Evolutionary conservation across 257 asterid species (phyloP).

Genomic region (Solanum ossicruentum): DNA sequence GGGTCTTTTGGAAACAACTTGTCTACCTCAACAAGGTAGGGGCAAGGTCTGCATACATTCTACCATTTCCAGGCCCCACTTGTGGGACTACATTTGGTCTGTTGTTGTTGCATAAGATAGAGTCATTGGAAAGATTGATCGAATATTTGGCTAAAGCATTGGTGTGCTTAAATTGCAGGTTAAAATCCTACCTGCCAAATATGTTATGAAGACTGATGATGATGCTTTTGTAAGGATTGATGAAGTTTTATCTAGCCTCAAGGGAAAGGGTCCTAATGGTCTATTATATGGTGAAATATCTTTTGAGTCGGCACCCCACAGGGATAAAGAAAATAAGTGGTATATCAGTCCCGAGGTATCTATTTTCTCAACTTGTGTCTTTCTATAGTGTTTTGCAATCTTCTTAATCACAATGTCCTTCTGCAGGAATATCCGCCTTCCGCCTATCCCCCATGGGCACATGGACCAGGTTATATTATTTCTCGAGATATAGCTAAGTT

Average conservation of each 20-base stretch:
- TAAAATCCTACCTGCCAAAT: slow-evolving; percentile 58
- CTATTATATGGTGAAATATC: slow-evolving; percentile 68
- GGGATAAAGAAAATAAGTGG: slow-evolving; percentile 88
- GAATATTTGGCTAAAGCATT: neutral
- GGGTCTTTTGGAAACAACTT: too few relatives aligned
- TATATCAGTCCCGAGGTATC: slow-evolving; percentile 71
- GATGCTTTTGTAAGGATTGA: slow-evolving; percentile 95
- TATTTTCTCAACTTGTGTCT: neutral
- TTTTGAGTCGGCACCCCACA: slow-evolving; percentile 68
- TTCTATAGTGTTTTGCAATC: neutral
- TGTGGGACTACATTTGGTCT: too few relatives aligned
- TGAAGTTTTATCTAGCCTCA: slow-evolving; percentile 57
- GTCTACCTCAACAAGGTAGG: too few relatives aligned
- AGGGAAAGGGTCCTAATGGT: slow-evolving; percentile 38
- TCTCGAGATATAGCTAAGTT: slow-evolving; percentile 79
- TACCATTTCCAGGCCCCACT: too few relatives aligned
- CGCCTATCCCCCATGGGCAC: slow-evolving; percentile 91
- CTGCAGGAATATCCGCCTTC: slow-evolving; percentile 84
- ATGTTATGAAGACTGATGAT: slow-evolving; percentile 89
- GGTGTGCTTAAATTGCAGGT: slow-evolving; percentile 29
- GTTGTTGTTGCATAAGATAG: neutral
- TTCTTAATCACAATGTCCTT: neutral
- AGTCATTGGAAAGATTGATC: neutral
- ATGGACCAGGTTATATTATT: slow-evolving; percentile 88
- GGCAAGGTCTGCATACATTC: too few relatives aligned